A percentile compares a stretch with the other conserved stretches of the same genome.
Conservation (phyloP, 495 filamentous ascomycete species). For the Talaromyces nanjingensis region DNA sequence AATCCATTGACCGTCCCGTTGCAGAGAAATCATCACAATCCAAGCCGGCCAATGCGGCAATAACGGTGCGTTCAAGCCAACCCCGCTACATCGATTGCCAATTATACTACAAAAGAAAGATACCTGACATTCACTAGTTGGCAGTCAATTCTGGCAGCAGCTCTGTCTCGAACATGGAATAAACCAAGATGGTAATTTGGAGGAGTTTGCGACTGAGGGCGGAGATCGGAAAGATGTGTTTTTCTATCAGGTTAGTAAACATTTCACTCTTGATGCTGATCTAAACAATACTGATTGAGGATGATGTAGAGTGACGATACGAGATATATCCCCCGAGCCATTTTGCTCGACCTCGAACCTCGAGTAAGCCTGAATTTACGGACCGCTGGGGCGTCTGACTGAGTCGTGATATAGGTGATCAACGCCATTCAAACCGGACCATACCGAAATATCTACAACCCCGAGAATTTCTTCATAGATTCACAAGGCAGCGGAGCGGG, state of each 20-base stretch:
- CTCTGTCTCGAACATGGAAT: constrained; percentile 97
- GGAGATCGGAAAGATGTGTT: constrained; percentile 98
- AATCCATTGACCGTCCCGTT: not conserved
- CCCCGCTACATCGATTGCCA: constrained; percentile 14
- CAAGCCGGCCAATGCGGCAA: constrained; percentile 99
- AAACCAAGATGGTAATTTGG: constrained; percentile 90
- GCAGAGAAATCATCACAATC: constrained; percentile 96
- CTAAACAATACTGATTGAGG: no score
- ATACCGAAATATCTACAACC: constrained; percentile 98
- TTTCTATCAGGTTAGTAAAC: constrained; percentile 74
- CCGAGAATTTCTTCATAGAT: constrained; percentile 95
- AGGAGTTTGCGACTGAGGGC: constrained; percentile 92
- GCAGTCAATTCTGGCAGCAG: constrained; percentile 95
- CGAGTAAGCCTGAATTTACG: constrained; percentile 50
- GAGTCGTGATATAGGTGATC: constrained; percentile 55
- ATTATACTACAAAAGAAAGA: not conserved
- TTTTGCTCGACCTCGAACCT: constrained; percentile 91
- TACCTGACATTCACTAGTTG: constrained; percentile 48
- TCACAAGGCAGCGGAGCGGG: constrained; percentile 88
- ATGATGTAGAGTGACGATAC: constrained; percentile 74
- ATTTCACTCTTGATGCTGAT: no score
- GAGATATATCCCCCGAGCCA: constrained; percentile 93
- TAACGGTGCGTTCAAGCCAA: constrained; percentile 62
- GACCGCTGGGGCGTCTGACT: constrained; percentile 8
- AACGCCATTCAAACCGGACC: constrained; percentile 85